Evolutionary conservation across 1,139 yeast genomes (phyloP), one percentile per base, ranked within the genome.

Genomic region (Pichia sp.): DNA sequence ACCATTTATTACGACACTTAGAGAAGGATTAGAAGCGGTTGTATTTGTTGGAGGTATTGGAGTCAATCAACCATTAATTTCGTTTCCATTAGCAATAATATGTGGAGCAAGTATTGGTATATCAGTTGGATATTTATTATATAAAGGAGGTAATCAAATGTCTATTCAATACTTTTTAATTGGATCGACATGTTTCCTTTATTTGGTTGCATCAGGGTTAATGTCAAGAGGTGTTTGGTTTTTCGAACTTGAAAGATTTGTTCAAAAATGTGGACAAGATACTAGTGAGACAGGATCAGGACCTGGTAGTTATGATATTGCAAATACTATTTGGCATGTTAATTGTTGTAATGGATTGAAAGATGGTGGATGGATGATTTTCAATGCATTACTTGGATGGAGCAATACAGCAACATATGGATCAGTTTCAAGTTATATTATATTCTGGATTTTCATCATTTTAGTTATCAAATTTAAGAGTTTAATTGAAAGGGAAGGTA

Each of bases 361-460:
- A 34, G 94, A 84, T 59, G 89, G 89, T 28, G 91, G 95, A 48
- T 89, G 96, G 96, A 86, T 85, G 81, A 71, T 89, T 28, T 73
- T 88, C 60, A 88, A 91, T 52, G 96, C 97, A 5, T 67, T 89
- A 12, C 71, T 91, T 43, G 98, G 97, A 1, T 89, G 98, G 98
- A 84, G 91, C 28, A 89, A 89, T 62, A 77, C 93, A 28, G 97
- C 96, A 15, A 88, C 96, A 2, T 85, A 84, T 58, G 96, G 96
- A 17, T 84, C 95, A 31, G 88, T 89, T n/a, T 61, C 72, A 18
- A 74, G 88, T 39, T 89, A 89, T 62, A 72, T 77, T 50, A 48
- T 68, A 5, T 89, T 84, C 63, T 89, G 98, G 98, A 35, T 75
- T 5, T 61, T 71, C 28, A 74, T 86, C 12, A 76, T 81, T 34